These are phyloP conservation scores for Avena eriantha DNA, from an alignment of 176 grass and related monocot genomes.

Conservation along the genomic window DNA sequence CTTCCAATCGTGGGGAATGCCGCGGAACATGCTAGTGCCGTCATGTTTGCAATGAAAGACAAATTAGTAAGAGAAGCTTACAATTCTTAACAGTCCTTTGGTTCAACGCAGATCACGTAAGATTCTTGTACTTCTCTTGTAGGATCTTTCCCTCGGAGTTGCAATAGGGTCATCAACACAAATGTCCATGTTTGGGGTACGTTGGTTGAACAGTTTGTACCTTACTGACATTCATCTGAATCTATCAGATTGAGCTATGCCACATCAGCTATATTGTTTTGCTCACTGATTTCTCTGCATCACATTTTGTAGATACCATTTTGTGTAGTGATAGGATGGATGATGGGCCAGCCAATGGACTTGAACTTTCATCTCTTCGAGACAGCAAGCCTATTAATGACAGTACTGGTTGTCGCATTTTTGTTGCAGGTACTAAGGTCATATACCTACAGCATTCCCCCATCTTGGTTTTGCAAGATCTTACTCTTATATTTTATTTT, in stretches of 20 bases:
- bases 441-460: background rate
- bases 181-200: constrained; percentile 92
- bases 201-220: constrained; percentile 9
- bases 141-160: constrained; percentile 81
- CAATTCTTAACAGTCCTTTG: constrained; percentile 4
- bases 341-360: constrained; percentile 81
- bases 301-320: constrained; percentile 71
- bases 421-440: constrained; percentile 67
- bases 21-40: constrained; percentile 78
- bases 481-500: background rate
- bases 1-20: constrained; percentile 87
- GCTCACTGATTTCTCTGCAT: constrained; percentile 13
- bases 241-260: constrained; percentile 9
- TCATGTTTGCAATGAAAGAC: constrained; percentile 86
- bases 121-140: background rate
- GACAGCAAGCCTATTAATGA: constrained; percentile 75
- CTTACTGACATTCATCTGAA: background rate
- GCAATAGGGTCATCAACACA: constrained; percentile 83
- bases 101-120: background rate
- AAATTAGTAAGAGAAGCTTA: constrained; percentile 63
- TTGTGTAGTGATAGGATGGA: constrained; percentile 74
- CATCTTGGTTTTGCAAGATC: constrained; percentile 19
- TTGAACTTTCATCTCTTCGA: constrained; percentile 88
- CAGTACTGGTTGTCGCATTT: constrained; percentile 76
- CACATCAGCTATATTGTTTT: background rate